Evolutionary conservation across 2,329 filamentous ascomycete genomes (phyloP), one percentile per base, ranked within the genome.

Genomic region (Colletotrichum sp.): DNA sequence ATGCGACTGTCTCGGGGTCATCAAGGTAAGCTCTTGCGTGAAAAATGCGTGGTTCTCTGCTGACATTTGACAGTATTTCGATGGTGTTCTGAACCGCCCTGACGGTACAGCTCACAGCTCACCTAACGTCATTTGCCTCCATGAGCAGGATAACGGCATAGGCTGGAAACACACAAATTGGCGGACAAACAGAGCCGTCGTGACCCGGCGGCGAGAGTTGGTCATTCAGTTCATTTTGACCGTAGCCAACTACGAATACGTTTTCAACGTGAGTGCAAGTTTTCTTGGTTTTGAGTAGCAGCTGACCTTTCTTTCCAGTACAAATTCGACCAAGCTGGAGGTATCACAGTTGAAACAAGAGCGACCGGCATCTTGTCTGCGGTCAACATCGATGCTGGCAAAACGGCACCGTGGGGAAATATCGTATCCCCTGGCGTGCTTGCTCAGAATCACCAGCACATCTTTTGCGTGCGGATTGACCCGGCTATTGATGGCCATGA

Each of bases 131-230:
- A 86, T 94, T 70, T 94, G 93, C 79, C 84, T 94, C 4, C 93
- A 94, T 79, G 93, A 94, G 81, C 91, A 93, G 80, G 93, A 95
- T 79, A 90, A 91, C 71, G 93, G 93, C 12, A 93, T 94, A 55
- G 88, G 89, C 6, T 94, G 92, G 92, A 94, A 94, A 80, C 93
- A 94, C 83, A 93, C 92, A 5, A 94, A 94, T 83, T 93, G 90
- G 85, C 87, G 92, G 5, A 94, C 92, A 0, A 87, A 88, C 44
- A 88, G 90, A 3, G 91, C 91, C 1, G 91, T 92, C 2, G 90
- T 94, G 0, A 90, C 90, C 0, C 60, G 72, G 24, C 49, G 34
- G 18, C 55, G 72, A 21, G 36, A 75, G 18, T 36, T 75, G 13
- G 55, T 75, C 6, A 55, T 75, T n/a, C 52, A 70, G 32, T 70